A percentile compares a stretch with the other conserved stretches of the same genome.
phyloP scores from a whole-genome alignment of 2,329 filamentous ascomycete species.

The Metarhizium album region DNA sequence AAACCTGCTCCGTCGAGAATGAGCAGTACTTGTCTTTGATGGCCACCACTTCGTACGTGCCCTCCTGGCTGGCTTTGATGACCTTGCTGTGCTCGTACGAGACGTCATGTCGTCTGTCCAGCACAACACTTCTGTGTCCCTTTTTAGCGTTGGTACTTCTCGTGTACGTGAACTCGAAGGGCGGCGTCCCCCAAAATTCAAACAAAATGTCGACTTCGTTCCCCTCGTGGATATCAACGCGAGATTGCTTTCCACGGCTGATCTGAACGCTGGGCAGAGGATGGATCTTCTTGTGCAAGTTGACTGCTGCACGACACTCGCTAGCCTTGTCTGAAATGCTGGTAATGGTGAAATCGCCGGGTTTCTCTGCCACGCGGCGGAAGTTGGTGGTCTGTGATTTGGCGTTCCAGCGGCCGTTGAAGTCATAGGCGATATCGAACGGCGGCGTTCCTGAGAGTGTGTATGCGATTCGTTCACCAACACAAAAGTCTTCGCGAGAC shows the following conservation, averaged over 20 bases:
- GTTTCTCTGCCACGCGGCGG: conserved; percentile 83
- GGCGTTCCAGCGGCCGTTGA: conserved; percentile 73
- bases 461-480: conserved; percentile 89
- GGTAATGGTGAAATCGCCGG: conserved; percentile 80
- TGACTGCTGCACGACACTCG: conserved; percentile 71
- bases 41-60: conserved; percentile 92
- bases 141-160: conserved; percentile 76
- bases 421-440: conserved; percentile 87
- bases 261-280: conserved; percentile 86
- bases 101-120: conserved; percentile 84
- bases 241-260: conserved; percentile 67
- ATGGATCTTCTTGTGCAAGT: conserved; percentile 76
- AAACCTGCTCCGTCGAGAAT: conserved; percentile 61
- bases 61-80: conserved; percentile 81
- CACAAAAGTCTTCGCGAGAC: conserved; percentile 78
- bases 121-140: conserved; percentile 64
- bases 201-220: conserved; percentile 89
- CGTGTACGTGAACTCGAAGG: conserved; percentile 97
- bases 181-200: conserved; percentile 89
- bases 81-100: conserved; percentile 74
- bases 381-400: conserved; percentile 73
- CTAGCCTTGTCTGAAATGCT: conserved; percentile 79
- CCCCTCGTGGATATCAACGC: conserved; percentile 93
- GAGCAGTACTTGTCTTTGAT: conserved; percentile 92
- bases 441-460: conserved; percentile 83